Evolutionary conservation across 148 eudicot genomes (phyloP).

Genomic region (Bassia scoparia): DNA sequence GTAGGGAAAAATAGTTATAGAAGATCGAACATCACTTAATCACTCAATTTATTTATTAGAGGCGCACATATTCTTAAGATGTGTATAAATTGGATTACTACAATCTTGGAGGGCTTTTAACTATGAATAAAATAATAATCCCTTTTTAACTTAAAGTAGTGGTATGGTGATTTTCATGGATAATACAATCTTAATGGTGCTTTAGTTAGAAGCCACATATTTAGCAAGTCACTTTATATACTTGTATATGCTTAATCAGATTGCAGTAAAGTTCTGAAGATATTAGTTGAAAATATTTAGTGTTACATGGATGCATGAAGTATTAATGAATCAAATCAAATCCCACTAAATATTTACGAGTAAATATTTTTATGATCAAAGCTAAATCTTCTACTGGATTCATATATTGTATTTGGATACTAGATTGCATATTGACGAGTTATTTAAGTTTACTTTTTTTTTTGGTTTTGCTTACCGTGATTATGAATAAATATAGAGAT

Average conservation of each 20-base stretch:
- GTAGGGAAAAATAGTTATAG: too few species aligned
- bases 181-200: neutral
- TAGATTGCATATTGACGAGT: too few species aligned
- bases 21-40: too few species aligned
- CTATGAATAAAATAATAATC: neutral
- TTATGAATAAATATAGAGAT: too few species aligned
- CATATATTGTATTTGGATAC: too few species aligned
- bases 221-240: neutral
- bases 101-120: neutral
- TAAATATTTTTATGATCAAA: too few species aligned
- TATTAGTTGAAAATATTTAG: neutral
- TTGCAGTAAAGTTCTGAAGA: neutral
- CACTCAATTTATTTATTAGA: neutral
- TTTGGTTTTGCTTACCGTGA: too few species aligned
- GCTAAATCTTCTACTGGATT: too few species aligned
- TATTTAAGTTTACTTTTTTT: too few species aligned
- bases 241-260: constrained; percentile 14
- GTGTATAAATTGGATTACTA: neutral
- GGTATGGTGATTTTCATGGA: neutral
- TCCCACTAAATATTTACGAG: neutral
- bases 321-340: neutral
- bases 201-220: constrained; percentile 3
- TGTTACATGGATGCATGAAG: neutral
- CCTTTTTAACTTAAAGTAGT: neutral
- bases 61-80: neutral